Evolutionary conservation across 192 early-diverging fungal species (phyloP), one percentile per base, ranked within the genome.

Genomic region (Phycomyces blakesleeanus): DNA sequence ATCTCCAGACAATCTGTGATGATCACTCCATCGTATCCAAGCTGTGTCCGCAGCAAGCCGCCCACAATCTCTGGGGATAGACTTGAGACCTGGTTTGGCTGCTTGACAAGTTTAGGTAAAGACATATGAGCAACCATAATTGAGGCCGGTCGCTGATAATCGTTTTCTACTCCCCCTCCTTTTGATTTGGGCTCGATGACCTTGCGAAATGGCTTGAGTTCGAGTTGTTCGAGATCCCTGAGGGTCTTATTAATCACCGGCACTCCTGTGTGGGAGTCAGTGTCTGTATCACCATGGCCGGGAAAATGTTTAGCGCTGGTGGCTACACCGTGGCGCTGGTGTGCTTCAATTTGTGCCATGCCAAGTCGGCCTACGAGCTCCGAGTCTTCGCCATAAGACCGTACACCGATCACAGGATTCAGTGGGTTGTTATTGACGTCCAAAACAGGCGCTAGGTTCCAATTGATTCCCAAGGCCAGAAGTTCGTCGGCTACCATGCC

Each of bases 1-100:
- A 76, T 76, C 50, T 76, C 74, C 20, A 76, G 24, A 42, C 74
- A 76, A 34, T 76, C 74, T 0, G 74, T 76, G n/a, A 71, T 67
- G 37, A 71, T 62, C 7, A 76, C 24, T 20, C 74, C 74, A 18
- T 64, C 24, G 51, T 76, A 76, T 16, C 62, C 61, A 16, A 76
- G 52, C 11, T 49, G 24, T n/a, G 66, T 41, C 27, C 74, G 52
- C 47, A 76, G 42, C 14, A 76, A 25, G 26, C 63, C 73, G 6
- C 44, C 51, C 10, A 53, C 68, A 51, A 76, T 57, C 71, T 76
- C 74, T 34, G 68, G 29, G 5, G 68, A 39, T 15, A 76, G 53
- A 55, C 68, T 71, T 1, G 74, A 51, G 4, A 59, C 54, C 7
- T 37, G 51, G 6, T 50, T 57, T 9, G 47, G 41, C n/a, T 64